Base-by-base conservation (phyloP, 1,284 basidiomycete species). In the Ganoderma multipileum region DNA sequence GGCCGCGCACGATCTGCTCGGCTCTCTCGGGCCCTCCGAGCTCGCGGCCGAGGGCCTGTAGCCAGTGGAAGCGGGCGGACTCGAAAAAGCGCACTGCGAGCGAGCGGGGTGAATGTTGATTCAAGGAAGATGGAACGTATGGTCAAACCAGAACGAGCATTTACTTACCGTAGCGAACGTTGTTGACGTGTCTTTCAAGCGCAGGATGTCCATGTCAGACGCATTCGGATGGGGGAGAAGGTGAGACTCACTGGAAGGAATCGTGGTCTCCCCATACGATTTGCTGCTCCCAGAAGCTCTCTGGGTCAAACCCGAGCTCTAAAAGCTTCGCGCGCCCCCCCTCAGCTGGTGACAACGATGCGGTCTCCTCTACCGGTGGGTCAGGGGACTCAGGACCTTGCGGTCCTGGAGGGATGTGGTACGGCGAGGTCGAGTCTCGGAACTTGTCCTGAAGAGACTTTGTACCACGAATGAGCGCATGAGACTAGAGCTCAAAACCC, bases 201-300 rank as follows among this genome's bases (percentile, higher is more conserved):
- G 6, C 16, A 23, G 58, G 18, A 30, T 18, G 14, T 18, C 11
- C 3, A 8, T 33, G 33, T 33, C 8, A 30, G 52, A 8, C 12
- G 12, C 11, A 12, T 4, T 30, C 6, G 33, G 33, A 33, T 33
- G 7, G 50, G 30, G 6, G 8, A 42, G 39, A n/a, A 64, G 41
- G n/a, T 7, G n/a, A 18, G 9, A 79, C 89, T 61, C 75, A 91
- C 91, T 89, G 88, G 76, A 93, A 92, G 0, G 91, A 81, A 75
- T 94, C 92, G 47, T 90, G 87, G 73, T 93, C 89, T 61, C 92
- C 92, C 92, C 92, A 93, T 0, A 85, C 87, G 14, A 94, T 85
- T 23, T 79, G 81, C 76, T 93, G 91, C 75, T 91, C 90, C 88
- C 88, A 92, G 69, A 93, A 88, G 23, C 89, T 91, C 44, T 76